Conservation (phyloP, 371 early-diverging fungal species). For the Syncephalastrum contaminatum region DNA sequence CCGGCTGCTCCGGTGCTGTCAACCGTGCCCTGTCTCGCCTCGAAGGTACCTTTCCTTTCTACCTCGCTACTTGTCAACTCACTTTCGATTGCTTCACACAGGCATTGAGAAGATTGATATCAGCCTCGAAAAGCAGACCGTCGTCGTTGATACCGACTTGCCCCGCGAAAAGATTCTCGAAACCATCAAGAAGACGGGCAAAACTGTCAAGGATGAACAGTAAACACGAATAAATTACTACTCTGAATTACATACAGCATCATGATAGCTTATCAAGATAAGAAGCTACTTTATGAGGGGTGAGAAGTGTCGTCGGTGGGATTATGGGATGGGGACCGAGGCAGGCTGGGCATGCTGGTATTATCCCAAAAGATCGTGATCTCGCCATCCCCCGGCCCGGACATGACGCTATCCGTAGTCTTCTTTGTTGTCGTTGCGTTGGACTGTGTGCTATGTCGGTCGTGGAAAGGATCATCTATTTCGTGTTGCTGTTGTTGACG, state of each 20-base stretch:
- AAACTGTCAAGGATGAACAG: constrained; percentile 35
- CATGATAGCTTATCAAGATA: too few relatives aligned
- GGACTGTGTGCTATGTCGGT: constrained; percentile 24
- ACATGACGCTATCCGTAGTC: constrained; percentile 36
- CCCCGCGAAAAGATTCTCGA: constrained; percentile 63
- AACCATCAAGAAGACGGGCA: constrained; percentile 75
- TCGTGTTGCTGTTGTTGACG: constrained; percentile 1
- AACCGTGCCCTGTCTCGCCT: constrained; percentile 66
- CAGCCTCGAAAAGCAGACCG: constrained; percentile 70
- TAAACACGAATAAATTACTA: constrained; percentile 5
- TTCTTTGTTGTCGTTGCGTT: constrained; percentile 5
- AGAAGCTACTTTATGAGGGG: too few relatives aligned
- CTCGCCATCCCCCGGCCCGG: constrained; percentile 47
- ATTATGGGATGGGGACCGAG: too few relatives aligned
- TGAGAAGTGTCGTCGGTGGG: too few relatives aligned
- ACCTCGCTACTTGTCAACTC: neutral
- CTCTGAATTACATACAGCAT: too few relatives aligned
- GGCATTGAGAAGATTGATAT: constrained; percentile 63
- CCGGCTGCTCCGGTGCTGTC: constrained; percentile 82
- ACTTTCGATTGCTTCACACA: neutral
- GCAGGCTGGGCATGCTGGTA: too few relatives aligned
- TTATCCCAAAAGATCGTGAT: constrained; percentile 49
- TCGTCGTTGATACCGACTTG: constrained; percentile 51
- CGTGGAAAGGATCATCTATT: constrained; percentile 38
- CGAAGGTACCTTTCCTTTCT: constrained; percentile 33